A percentile compares a stretch with the other conserved stretches of the same genome.
phyloP scores from a whole-genome alignment of 2,329 filamentous ascomycete genomes.

The Macrophomina tecta region DNA sequence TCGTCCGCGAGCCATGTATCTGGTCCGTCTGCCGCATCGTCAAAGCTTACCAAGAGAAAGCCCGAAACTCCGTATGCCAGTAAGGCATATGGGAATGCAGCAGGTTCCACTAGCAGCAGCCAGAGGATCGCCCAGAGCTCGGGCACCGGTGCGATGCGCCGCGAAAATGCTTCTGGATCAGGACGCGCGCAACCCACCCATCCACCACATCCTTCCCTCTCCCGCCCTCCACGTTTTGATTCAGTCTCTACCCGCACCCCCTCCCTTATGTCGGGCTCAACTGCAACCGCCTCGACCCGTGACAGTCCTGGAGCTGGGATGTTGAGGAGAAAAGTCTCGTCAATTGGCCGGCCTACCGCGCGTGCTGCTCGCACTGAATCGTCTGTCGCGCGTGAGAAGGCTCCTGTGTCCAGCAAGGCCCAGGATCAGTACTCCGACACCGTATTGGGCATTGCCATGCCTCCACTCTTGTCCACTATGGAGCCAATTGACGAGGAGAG shows the following conservation, averaged over 20 bases:
- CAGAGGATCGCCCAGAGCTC: conserved; percentile 25
- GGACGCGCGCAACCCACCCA: conserved; percentile 23
- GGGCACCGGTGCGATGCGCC: conserved; percentile 26
- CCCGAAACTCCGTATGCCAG: conserved; percentile 34
- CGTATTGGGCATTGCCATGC: conserved; percentile 51
- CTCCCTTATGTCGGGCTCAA: conserved; percentile 56
- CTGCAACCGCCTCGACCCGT: conserved; percentile 47
- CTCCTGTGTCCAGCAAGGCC: conserved; percentile 40
- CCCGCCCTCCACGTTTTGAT: conserved; percentile 45
- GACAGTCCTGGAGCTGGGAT: conserved; percentile 53
- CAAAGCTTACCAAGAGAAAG: conserved; percentile 36
- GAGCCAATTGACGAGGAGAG: conserved; percentile 30
- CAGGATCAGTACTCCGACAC: conserved; percentile 50
- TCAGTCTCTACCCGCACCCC: conserved; percentile 50
- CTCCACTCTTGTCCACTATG: conserved; percentile 33
- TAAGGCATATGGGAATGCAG: conserved; percentile 24
- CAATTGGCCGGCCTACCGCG: conserved; percentile 47
- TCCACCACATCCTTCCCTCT: conserved; percentile 19
- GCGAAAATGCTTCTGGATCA: conserved; percentile 28
- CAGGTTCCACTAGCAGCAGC: conserved; percentile 25
- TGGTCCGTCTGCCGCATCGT: conserved; percentile 21
- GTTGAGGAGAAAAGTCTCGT: conserved; percentile 53
- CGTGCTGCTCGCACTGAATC: conserved; percentile 38
- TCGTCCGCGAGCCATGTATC: conserved; percentile 23
- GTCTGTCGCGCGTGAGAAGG: conserved; percentile 29